Base-by-base conservation (phyloP, 768 basidiomycete species). In the Termitomyces sp. region DNA sequence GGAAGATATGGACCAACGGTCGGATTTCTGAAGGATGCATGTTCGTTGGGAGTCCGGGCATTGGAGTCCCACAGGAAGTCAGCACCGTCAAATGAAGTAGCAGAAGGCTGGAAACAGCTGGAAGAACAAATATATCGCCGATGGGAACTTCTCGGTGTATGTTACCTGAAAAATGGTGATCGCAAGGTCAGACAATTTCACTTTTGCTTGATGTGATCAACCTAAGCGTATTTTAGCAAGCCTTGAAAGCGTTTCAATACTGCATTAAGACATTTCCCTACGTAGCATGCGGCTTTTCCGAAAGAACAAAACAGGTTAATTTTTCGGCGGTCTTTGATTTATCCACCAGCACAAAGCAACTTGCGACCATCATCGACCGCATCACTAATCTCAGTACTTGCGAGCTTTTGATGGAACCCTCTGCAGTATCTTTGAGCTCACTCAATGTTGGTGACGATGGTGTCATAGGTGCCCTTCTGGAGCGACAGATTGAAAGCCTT, bases 91-190 rank as follows among this genome's bases (percentile, higher is more conserved):
- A 35, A 15, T 15, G 48, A 34, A 52, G 66, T 64, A 11, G 64
- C 52, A 30, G 64, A 75, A 58, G 58, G 81, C 74, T 88, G 86
- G 84, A 71, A 54, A 43, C 78, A 81, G 58, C 72, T 90, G 1
- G 78, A 82, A 55, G 82, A 84, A 32, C 84, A 87, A 57, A 61
- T 93, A 26, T 80, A 78, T 59, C 77, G 85, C 21, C 73, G 93
- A 45, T 95, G 86, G 80, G 92, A 97, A 70, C 67, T 96, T 30
- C 72, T 95, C 24, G 93, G 81, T 0, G 82, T 87, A 4, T 93
- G 90, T 65, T 84, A 83, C 63, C 77, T 80, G 28, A 93, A 90
- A 67, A 83, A 84, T 26, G 87, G 86, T 0, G 88, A 96, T 60
- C 77, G 87, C 21, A 81, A 80, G 78, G 93, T 90, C 44, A 30